These are phyloP conservation scores for Lepraria neglecta DNA, from an alignment of 495 filamentous ascomycete genomes.

Conservation along the genomic window DNA sequence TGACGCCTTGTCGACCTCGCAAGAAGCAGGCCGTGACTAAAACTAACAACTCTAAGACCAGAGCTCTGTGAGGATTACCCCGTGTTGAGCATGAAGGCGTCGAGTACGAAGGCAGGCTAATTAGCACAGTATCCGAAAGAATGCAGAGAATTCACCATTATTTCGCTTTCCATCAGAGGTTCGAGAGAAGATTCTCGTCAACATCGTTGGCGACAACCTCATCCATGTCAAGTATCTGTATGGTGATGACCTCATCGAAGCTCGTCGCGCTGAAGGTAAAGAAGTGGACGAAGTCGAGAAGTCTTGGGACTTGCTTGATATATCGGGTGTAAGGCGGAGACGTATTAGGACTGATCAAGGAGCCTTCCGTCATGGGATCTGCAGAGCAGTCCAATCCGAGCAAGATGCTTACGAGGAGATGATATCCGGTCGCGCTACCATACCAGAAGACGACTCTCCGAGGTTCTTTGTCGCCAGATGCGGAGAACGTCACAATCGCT, in stretches of 20 bases:
- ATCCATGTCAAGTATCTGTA: slow-evolving; percentile 17
- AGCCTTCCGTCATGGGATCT: slow-evolving; percentile 4
- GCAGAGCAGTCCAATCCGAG: slow-evolving; percentile 6
- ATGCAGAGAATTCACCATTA: slow-evolving; percentile 10
- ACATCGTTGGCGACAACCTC: slow-evolving; percentile 15
- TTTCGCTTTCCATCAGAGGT: slow-evolving; percentile 15
- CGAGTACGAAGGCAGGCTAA: not conserved
- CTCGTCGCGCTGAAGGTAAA: not conserved
- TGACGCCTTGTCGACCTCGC: not conserved
- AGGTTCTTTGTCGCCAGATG: not conserved
- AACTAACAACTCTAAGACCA: slow-evolving; percentile 5
- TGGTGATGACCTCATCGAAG: not conserved
- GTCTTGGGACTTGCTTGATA: not conserved
- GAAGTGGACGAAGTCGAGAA: not conserved
- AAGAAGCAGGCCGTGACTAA: slow-evolving; percentile 21
- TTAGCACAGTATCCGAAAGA: slow-evolving; percentile 12
- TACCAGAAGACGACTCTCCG: not conserved
- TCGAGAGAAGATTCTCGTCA: slow-evolving; percentile 15
- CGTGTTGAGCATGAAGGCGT: not conserved
- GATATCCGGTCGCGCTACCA: no score
- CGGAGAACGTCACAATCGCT: not conserved
- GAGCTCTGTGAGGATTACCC: not conserved
- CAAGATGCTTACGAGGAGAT: not conserved
- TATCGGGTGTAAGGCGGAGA: no score
- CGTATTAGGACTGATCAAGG: not conserved